Conservation (phyloP, 2,329 filamentous ascomycete species). For the Epichloe bromicola region DNA sequence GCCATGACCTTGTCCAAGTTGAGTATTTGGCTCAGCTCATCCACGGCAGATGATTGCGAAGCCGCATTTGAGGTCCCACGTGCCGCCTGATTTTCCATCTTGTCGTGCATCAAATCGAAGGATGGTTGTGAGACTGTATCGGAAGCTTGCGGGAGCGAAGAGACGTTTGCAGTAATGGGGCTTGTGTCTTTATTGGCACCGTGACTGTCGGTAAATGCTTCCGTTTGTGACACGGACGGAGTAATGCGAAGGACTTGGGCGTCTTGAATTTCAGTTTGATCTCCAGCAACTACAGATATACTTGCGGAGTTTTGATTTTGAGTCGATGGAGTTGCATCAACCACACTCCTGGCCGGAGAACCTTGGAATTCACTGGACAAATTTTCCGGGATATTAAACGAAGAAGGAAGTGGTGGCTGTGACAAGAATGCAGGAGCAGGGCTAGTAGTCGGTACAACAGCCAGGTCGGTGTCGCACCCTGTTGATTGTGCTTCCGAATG, state of each 20-base stretch:
- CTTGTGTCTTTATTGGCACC: neutral
- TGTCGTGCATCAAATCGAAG: neutral
- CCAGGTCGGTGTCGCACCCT: neutral
- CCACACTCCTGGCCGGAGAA: neutral
- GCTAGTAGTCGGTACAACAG: neutral
- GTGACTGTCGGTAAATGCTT: constrained; percentile 8
- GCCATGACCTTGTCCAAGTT: constrained; percentile 6
- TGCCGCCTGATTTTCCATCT: constrained; percentile 2
- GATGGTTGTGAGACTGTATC: neutral
- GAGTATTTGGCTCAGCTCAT: constrained; percentile 9
- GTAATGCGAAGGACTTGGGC: constrained; percentile 13
- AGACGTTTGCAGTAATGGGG: neutral
- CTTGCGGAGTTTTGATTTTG: neutral
- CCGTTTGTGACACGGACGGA: constrained; percentile 7
- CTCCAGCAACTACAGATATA: neutral
- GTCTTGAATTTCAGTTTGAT: constrained; percentile 13
- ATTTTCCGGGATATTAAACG: constrained; percentile 4
- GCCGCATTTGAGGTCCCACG: neutral
- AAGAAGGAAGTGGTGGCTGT: constrained; percentile 3
- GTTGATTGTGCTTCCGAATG: neutral
- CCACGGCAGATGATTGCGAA: constrained; percentile 4
- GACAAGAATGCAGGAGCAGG: constrained; percentile 8
- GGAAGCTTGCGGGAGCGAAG: neutral
- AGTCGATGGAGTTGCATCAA: constrained; percentile 3
- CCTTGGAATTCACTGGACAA: neutral